Conservation (phyloP, 352 stramenopile species). For the Achlya hypogyna region DNA sequence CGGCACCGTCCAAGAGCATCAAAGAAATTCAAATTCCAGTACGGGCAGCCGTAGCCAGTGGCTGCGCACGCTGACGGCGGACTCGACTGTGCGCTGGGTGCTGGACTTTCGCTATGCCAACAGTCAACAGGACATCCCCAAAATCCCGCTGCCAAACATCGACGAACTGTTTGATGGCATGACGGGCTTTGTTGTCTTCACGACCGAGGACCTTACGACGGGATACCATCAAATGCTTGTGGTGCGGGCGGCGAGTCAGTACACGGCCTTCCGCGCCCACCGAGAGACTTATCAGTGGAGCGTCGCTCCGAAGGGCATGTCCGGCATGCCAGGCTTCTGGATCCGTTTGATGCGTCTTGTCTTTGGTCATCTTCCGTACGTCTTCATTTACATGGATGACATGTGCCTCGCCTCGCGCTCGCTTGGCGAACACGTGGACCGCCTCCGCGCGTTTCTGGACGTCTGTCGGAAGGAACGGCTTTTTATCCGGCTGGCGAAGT, state of each 20-base stretch:
- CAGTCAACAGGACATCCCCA: conserved; percentile 17
- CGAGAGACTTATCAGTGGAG: background rate
- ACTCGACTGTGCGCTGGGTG: conserved; percentile 21
- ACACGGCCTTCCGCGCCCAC: conserved; percentile 17
- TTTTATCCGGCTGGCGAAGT: conserved; percentile 2
- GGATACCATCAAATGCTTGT: conserved; percentile 22
- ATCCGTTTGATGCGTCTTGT: background rate
- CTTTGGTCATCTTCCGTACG: conserved; percentile 1
- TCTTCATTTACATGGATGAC: conserved; percentile 13
- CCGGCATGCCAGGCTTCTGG: conserved; percentile 8
- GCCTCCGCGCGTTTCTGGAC: background rate
- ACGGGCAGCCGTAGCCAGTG: no score
- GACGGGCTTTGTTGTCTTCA: conserved; percentile 4
- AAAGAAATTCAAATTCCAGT: no score
- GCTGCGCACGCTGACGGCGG: no score
- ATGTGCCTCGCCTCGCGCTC: conserved; percentile 8
- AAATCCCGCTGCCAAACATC: conserved; percentile 22
- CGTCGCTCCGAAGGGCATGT: conserved; percentile 18
- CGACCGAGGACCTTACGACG: conserved; percentile 6
- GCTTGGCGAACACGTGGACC: background rate
- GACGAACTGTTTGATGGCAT: conserved; percentile 23
- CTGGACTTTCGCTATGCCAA: conserved; percentile 23
- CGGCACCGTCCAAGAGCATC: no score
- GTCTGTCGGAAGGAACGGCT: background rate
- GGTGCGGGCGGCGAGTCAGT: background rate